phyloP scores from a whole-genome alignment of 495 filamentous ascomycete genomes.

The Lentithecium fluviatile region DNA sequence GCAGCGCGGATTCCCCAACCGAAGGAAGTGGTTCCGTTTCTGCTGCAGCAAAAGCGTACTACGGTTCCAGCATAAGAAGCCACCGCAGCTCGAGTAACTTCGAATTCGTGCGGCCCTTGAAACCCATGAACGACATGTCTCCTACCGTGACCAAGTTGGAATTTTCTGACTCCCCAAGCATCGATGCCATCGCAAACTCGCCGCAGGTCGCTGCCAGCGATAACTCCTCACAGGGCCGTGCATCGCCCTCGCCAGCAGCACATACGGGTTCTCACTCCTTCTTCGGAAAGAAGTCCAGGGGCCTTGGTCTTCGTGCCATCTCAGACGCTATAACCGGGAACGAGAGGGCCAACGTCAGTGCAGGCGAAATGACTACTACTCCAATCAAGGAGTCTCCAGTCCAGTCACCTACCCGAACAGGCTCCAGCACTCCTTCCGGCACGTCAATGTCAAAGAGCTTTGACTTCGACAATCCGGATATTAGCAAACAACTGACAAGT shows the following conservation, averaged over 20 bases:
- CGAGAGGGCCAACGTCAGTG: constrained; percentile 55
- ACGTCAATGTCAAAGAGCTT: constrained; percentile 72
- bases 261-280: constrained; percentile 30
- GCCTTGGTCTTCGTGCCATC: constrained; percentile 70
- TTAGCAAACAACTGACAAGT: constrained; percentile 48
- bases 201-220: constrained; percentile 53
- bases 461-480: constrained; percentile 69
- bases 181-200: constrained; percentile 49
- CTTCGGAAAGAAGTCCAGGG: constrained; percentile 37
- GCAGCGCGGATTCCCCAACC: constrained; percentile 44
- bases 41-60: constrained; percentile 49
- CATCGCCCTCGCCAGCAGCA: constrained; percentile 46
- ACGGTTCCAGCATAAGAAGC: constrained; percentile 48
- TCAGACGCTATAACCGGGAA: constrained; percentile 73
- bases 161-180: constrained; percentile 47
- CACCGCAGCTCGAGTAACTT: constrained; percentile 30
- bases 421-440: constrained; percentile 81
- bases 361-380: constrained; percentile 51
- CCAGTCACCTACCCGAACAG: constrained; percentile 69
- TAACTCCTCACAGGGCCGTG: constrained; percentile 51
- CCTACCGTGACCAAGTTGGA: constrained; percentile 71
- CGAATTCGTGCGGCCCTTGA: constrained; percentile 43
- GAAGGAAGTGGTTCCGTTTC: constrained; percentile 42
- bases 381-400: constrained; percentile 64
- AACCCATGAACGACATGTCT: constrained; percentile 51